These are phyloP conservation scores for Sugiyamaella neomexicana DNA, from an alignment of 1,139 yeast species.

Conservation along the genomic window DNA sequence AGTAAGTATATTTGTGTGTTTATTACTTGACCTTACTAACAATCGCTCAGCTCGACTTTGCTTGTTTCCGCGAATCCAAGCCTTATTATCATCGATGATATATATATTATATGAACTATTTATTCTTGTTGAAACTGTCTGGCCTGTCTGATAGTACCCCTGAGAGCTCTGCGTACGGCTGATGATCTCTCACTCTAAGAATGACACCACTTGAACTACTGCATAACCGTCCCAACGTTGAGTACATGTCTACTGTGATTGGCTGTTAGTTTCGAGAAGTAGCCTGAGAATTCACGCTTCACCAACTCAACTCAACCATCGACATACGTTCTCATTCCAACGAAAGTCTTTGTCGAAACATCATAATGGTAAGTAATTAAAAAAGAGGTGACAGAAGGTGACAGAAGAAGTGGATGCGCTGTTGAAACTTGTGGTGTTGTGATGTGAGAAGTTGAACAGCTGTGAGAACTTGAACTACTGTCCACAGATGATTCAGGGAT, in stretches of 20 bases:
- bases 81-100: constrained; percentile 12
- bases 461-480: no score
- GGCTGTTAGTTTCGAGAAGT: constrained; percentile 8
- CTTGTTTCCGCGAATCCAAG: constrained; percentile 12
- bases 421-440: no score
- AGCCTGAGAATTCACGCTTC: neutral
- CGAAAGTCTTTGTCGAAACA: neutral
- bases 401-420: no score
- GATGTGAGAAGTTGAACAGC: no score
- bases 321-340: no score
- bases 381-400: neutral
- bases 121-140: neutral
- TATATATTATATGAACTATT: neutral
- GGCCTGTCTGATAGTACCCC: neutral
- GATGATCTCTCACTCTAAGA: no score
- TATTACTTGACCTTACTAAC: neutral
- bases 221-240: constrained; percentile 13
- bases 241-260: constrained; percentile 8
- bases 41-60: constrained; percentile 13
- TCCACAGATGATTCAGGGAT: no score
- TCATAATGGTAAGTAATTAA: constrained; percentile 11
- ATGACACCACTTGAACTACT: constrained; percentile 12
- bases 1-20: constrained; percentile 3
- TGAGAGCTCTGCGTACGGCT: neutral
- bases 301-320: no score